phyloP scores from a whole-genome alignment of 2,329 filamentous ascomycete species.

The Curvularia eragrostidis region DNA sequence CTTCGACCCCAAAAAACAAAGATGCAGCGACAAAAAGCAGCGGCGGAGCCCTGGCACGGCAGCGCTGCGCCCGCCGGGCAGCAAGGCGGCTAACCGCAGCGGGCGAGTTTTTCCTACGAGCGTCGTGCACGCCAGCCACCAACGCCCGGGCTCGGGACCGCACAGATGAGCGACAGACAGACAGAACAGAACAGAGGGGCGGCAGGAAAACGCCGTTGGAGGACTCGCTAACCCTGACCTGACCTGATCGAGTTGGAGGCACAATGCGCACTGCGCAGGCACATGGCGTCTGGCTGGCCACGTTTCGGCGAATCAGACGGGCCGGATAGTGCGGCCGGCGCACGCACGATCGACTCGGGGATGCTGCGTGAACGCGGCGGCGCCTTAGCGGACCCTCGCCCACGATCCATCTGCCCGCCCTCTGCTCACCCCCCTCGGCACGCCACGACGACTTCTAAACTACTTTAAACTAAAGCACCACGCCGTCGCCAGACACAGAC shows the following conservation, averaged over 20 bases:
- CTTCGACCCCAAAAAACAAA: too few species aligned
- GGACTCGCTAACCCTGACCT: background rate
- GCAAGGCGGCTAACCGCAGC: background rate
- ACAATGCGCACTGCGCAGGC: background rate
- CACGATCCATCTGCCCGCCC: background rate
- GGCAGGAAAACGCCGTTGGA: background rate
- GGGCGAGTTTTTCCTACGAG: background rate
- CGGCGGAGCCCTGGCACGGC: background rate
- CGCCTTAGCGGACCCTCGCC: conserved; percentile 6
- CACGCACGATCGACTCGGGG: conserved; percentile 13
- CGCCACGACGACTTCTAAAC: background rate
- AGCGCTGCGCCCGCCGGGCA: background rate
- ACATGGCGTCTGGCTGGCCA: background rate
- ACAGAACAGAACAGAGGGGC: background rate
- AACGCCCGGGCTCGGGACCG: too few species aligned
- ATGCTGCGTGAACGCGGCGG: conserved; percentile 8
- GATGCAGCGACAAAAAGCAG: too few species aligned
- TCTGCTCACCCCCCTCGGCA: background rate
- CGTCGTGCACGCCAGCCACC: background rate
- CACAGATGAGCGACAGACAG: too few species aligned
- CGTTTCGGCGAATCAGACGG: conserved; percentile 7
- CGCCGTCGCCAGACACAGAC: background rate
- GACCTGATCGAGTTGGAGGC: background rate
- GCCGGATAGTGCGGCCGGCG: background rate
- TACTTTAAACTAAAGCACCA: too few species aligned